Percentiles rank a stretch among this genome's conserved stretches.
Evolutionary conservation across 192 early-diverging fungal species (phyloP).

Genomic region (Linnemannia exigua): DNA sequence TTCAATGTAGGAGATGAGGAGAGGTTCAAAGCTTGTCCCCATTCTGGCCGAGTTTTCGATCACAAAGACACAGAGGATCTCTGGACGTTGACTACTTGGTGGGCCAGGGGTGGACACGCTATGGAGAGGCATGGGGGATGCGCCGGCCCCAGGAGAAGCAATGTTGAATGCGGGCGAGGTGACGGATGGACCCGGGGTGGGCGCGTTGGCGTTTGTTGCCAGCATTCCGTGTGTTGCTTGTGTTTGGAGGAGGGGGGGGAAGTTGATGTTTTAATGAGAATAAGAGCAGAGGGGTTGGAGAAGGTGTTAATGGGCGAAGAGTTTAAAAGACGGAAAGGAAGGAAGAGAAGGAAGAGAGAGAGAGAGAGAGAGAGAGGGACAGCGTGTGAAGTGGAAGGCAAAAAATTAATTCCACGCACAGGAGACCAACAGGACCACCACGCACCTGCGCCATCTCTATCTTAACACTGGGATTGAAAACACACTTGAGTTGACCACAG

Average conservation of each 20-base stretch:
- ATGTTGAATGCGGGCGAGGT: constrained; percentile 42
- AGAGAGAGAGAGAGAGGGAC: background rate
- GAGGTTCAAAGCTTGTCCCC: constrained; percentile 56
- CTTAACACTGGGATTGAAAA: no score
- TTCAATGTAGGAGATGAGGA: constrained; percentile 67
- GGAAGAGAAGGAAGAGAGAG: background rate
- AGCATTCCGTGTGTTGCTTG: constrained; percentile 21
- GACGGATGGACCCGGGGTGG: constrained; percentile 31
- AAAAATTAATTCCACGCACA: background rate
- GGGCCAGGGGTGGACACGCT: constrained; percentile 51
- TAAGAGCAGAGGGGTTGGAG: background rate
- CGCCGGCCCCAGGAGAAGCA: constrained; percentile 42
- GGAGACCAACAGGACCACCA: no score
- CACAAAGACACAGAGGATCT: constrained; percentile 69
- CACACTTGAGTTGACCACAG: no score
- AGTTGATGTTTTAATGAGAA: no score
- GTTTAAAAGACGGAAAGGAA: background rate
- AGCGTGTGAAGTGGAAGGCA: background rate
- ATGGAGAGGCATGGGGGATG: constrained; percentile 53
- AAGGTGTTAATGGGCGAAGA: background rate
- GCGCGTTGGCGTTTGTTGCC: constrained; percentile 43
- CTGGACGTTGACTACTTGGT: constrained; percentile 57
- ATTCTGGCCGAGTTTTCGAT: constrained; percentile 69
- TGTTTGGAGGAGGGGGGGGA: background rate
- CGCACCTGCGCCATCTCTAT: no score